Conservation (phyloP, 2,329 filamentous ascomycete genomes). For the Ascochyta rabiei region DNA sequence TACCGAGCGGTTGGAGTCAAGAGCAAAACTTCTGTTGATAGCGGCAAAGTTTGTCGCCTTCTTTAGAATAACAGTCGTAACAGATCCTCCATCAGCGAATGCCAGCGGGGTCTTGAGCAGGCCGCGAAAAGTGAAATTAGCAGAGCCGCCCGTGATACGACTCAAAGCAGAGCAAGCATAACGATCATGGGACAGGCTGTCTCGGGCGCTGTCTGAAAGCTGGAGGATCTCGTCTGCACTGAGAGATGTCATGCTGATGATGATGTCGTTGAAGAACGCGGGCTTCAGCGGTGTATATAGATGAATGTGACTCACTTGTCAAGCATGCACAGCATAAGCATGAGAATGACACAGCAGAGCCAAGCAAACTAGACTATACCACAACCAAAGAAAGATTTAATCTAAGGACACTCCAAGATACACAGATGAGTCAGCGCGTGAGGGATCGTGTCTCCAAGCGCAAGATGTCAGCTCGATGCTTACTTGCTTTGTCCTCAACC, state of each 20-base stretch:
- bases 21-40: neutral
- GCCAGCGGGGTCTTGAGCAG: neutral
- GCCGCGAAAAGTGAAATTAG: constrained; percentile 2
- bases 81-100: neutral
- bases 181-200: neutral
- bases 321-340: neutral
- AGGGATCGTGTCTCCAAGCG: neutral
- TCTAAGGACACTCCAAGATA: too few species aligned
- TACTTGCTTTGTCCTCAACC: constrained; percentile 24
- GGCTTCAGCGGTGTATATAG: too few species aligned
- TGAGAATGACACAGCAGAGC: neutral
- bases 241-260: neutral
- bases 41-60: constrained; percentile 3
- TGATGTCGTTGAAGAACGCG: too few species aligned
- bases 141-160: neutral
- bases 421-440: too few species aligned
- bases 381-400: too few species aligned
- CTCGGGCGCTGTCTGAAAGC: neutral
- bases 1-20: constrained; percentile 4
- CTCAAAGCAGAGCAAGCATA: neutral
- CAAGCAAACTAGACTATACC: neutral
- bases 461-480: constrained; percentile 13
- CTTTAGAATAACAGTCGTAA: neutral
- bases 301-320: neutral
- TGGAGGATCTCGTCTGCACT: neutral